Evolutionary conservation across 306 rosid species (phyloP).

Genomic region (Echinosophora koreensis): DNA sequence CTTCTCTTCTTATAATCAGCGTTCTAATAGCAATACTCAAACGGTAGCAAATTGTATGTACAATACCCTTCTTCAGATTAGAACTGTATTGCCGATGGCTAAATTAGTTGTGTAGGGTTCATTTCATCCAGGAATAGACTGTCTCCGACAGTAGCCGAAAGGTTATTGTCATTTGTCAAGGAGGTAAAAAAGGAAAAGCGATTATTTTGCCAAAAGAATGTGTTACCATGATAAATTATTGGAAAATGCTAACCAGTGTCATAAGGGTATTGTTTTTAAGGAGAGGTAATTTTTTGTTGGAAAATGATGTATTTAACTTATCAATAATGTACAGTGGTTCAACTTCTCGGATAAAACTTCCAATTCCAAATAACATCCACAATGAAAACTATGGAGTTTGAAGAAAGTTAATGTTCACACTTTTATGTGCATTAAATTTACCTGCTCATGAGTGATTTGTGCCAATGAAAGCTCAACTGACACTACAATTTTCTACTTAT

Average conservation of each 20-base stretch:
- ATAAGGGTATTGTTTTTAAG: no score
- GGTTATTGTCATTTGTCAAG: neutral
- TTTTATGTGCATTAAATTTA: conserved; percentile 15
- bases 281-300: no score
- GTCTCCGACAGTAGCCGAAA: neutral
- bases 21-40: neutral
- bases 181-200: neutral
- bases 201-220: neutral
- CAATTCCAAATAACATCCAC: neutral
- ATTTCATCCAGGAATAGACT: neutral
- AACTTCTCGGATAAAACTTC: neutral
- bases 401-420: neutral
- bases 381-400: neutral
- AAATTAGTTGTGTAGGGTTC: neutral
- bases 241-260: no score
- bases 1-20: neutral
- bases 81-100: neutral
- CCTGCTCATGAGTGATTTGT: conserved; percentile 8
- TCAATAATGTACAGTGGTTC: no score
- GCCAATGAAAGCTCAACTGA: conserved; percentile 35
- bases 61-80: neutral
- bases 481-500: conserved; percentile 32
- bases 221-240: no score
- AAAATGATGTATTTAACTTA: no score
- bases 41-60: neutral